Conservation (phyloP, 176 grass and related monocot species). For the Pontederia crassipes region DNA sequence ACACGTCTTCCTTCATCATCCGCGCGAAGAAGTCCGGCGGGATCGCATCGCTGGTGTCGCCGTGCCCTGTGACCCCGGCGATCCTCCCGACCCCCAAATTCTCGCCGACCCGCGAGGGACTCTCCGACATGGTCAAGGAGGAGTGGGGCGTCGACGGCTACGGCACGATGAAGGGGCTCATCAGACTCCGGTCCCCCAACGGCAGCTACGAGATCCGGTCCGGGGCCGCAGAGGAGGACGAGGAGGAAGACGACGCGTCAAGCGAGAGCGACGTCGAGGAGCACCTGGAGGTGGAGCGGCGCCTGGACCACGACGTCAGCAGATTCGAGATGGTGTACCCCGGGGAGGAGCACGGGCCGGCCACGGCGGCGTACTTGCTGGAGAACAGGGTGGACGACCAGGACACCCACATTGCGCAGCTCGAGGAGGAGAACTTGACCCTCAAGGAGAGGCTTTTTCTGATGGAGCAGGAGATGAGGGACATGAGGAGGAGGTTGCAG, state of each 20-base stretch:
- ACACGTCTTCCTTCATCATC: conserved; percentile 90
- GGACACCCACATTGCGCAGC: conserved; percentile 37
- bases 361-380: not conserved
- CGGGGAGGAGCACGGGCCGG: conserved; percentile 12
- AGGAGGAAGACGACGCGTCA: conserved; percentile 27
- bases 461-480: conserved; percentile 70
- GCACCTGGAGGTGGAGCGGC: conserved; percentile 78
- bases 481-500: conserved; percentile 50
- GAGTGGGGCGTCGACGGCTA: conserved; percentile 94
- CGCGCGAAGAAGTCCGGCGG: conserved; percentile 80
- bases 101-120: conserved; percentile 71
- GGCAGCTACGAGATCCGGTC: conserved; percentile 11
- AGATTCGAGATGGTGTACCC: conserved; percentile 94
- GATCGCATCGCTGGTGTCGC: conserved; percentile 75
- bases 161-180: conserved; percentile 89
- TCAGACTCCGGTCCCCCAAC: conserved; percentile 54
- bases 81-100: conserved; percentile 70
- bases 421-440: conserved; percentile 76
- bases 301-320: conserved; percentile 83
- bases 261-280: conserved; percentile 83
- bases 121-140: conserved; percentile 76
- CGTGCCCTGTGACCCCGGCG: conserved; percentile 64
- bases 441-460: conserved; percentile 87
- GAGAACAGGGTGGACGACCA: conserved; percentile 31
- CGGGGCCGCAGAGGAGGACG: conserved; percentile 31